These are phyloP conservation scores for Xylaria sp. DNA, from an alignment of 2,329 filamentous ascomycete species.

Conservation along the genomic window DNA sequence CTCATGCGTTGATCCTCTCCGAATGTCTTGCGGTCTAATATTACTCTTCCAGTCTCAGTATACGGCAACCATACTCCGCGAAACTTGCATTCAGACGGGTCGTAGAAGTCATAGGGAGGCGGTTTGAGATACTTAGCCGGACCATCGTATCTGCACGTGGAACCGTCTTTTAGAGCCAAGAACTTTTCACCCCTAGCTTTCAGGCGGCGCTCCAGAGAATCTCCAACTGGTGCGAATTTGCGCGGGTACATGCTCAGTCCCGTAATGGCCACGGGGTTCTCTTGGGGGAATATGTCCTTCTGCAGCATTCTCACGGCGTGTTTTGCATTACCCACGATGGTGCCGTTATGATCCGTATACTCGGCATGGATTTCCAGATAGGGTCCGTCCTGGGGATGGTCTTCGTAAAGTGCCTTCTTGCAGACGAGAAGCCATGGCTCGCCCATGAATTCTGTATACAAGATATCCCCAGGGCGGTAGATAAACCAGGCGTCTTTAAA, in stretches of 20 bases:
- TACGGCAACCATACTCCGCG: constrained; percentile 48
- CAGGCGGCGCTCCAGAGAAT: constrained; percentile 41
- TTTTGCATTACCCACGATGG: constrained; percentile 37
- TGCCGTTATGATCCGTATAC: constrained; percentile 46
- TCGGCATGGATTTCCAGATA: constrained; percentile 46
- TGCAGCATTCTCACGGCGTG: constrained; percentile 39
- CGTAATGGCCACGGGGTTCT: constrained; percentile 43
- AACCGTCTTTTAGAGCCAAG: constrained; percentile 38
- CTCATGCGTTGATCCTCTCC: constrained; percentile 43
- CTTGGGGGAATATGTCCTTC: constrained; percentile 42
- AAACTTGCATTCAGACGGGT: constrained; percentile 37
- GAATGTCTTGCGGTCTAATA: constrained; percentile 49
- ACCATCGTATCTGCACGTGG: constrained; percentile 44
- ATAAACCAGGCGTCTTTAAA: constrained; percentile 46
- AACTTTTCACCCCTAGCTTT: constrained; percentile 43
- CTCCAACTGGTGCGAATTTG: constrained; percentile 35
- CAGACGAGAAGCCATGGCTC: constrained; percentile 47
- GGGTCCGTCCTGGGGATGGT: constrained; percentile 30
- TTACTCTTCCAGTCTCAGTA: constrained; percentile 45
- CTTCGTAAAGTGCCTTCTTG: constrained; percentile 45
- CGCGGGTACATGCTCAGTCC: constrained; percentile 44
- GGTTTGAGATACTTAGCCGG: constrained; percentile 45
- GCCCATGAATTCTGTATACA: constrained; percentile 43
- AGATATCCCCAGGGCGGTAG: constrained; percentile 45
- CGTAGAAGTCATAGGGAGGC: constrained; percentile 42